Percentiles rank a stretch among this genome's conserved stretches.
Conservation (phyloP, 805 yeast species). For the Candida ipomoeae region DNA sequence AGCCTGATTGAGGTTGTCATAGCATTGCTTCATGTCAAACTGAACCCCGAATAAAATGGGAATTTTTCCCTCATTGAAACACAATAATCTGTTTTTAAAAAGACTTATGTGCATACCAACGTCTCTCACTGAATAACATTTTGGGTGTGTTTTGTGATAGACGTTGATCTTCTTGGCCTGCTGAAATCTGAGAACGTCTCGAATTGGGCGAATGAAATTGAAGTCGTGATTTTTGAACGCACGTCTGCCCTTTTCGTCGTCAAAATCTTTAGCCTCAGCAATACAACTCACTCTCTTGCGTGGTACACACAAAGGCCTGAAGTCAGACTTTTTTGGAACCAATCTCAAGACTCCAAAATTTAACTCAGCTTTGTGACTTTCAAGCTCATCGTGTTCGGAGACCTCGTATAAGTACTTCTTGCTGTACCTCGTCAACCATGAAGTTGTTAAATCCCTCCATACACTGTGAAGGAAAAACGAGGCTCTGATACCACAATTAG, state of each 20-base stretch:
- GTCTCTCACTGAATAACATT: constrained; percentile 42
- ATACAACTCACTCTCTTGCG: constrained; percentile 4
- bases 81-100: constrained; percentile 29
- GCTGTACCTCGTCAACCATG: constrained; percentile 43
- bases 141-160: constrained; percentile 19
- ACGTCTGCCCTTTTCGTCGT: constrained; percentile 8
- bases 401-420: constrained; percentile 27
- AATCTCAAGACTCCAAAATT: constrained; percentile 44
- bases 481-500: constrained; percentile 23
- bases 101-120: constrained; percentile 35
- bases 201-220: constrained; percentile 42
- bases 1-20: constrained; percentile 60
- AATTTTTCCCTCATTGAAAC: constrained; percentile 13
- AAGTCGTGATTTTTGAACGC: constrained; percentile 31
- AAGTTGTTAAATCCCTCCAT: constrained; percentile 48
- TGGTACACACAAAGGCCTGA: constrained; percentile 60
- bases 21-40: constrained; percentile 75
- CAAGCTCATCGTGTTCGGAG: not conserved
- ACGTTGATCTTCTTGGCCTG: constrained; percentile 7
- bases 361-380: constrained; percentile 2
- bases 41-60: constrained; percentile 52
- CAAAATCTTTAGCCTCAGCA: not conserved
- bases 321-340: constrained; percentile 58
- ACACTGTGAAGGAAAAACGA: constrained; percentile 52
- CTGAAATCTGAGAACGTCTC: constrained; percentile 20